Evolutionary conservation across 768 basidiomycete genomes (phyloP), one percentile per base, ranked within the genome.

Genomic region (Hemileccinum impolitum): DNA sequence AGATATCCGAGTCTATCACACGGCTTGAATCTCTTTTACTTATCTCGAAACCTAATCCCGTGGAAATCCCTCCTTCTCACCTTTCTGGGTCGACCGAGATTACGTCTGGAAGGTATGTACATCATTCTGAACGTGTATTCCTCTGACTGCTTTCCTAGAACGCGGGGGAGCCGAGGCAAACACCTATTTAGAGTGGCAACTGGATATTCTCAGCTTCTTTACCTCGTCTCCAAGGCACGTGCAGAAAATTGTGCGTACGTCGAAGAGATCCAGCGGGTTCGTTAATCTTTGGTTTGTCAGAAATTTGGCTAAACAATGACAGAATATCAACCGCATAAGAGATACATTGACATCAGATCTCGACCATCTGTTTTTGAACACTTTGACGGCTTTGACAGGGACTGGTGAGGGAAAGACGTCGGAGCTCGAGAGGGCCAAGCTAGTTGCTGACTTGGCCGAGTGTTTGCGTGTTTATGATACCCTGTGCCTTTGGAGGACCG

Each of bases 131-230:
- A 11, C 7, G 14, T 32, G 41, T 1, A 38, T 37, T 35, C 14
- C n/a, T 31, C 43, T 53, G 18, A 56, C 35, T n/a, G 4, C 54
- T 43, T 17, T 57, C 25, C 40, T 52, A 87, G 85, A 61, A 68
- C 74, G 34, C 80, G 75, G 54, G 79, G 78, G 9, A 83, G 80
- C 62, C 76, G 83, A 39, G 84, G 87, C 28, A 90, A 92, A 63
- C 89, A 92, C 63, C 75, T 95, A 13, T 76, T 79, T 11, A 81
- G 94, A 43, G 88, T 94, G 25, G 91, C 94, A 13, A 76, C 83
- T 9, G 96, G 97, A 68, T 98, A 95, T 63, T 89, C 81, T 10
- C 94, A 98, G 62, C 76, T 98, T 17, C 75, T 93, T 21, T 99
- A 99, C 65, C 89, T 96, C 56, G 79, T 81, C 21, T 79, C 82